phyloP scores from a whole-genome alignment of 495 filamentous ascomycete genomes.

The Xylaria telfairii region DNA sequence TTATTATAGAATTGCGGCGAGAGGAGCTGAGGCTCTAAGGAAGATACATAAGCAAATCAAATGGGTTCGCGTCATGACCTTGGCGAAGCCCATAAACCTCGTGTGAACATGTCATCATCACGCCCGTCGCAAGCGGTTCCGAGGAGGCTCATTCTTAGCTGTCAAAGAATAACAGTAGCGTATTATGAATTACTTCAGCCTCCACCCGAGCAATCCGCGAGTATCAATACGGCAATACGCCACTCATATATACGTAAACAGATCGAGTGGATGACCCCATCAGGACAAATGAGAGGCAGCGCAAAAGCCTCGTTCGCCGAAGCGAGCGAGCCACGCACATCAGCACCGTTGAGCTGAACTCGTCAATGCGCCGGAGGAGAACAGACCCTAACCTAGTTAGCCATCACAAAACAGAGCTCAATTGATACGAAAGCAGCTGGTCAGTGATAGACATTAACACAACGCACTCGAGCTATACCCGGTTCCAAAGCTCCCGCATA shows the following conservation, averaged over 20 bases:
- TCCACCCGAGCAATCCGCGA: slow-evolving; percentile 20
- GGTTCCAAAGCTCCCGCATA: slow-evolving; percentile 8
- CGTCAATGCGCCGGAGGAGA: slow-evolving; percentile 3
- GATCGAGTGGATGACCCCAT: background rate
- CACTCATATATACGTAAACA: slow-evolving; percentile 21
- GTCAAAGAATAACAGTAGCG: background rate
- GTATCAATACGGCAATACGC: slow-evolving; percentile 15
- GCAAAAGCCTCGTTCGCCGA: background rate
- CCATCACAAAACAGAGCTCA: background rate
- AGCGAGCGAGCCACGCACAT: background rate
- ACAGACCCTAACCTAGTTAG: background rate
- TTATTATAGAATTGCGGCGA: slow-evolving; percentile 18
- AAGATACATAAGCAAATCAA: slow-evolving; percentile 8
- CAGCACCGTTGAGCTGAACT: slow-evolving; percentile 5
- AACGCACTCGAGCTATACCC: slow-evolving; percentile 1
- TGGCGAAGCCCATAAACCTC: slow-evolving; percentile 19
- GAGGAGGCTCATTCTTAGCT: slow-evolving; percentile 11
- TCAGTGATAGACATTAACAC: background rate
- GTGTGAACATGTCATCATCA: slow-evolving; percentile 7
- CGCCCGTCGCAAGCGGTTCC: background rate
- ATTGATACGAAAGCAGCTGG: background rate
- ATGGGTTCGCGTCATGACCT: slow-evolving; percentile 2
- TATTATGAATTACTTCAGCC: slow-evolving; percentile 17
- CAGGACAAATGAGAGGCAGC: background rate
- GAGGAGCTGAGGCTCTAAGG: slow-evolving; percentile 13